phyloP scores from a whole-genome alignment of 2,329 filamentous ascomycete genomes.

The Aspergillus chevalieri region DNA sequence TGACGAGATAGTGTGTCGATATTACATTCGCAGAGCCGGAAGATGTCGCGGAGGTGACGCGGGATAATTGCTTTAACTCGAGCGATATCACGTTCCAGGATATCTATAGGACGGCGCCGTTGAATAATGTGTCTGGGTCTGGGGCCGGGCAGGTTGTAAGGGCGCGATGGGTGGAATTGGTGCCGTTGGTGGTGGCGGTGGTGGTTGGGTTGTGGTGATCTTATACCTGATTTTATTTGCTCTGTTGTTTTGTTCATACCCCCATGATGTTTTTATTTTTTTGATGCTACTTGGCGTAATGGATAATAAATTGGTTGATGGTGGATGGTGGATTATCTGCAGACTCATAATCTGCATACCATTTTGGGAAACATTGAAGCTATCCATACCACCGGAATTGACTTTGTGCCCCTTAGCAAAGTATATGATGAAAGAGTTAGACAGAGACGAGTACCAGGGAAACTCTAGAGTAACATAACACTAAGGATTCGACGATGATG shows the following conservation, averaged over 20 bases:
- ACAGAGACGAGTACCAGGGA: background rate
- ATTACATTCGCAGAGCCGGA: slow-evolving; percentile 80
- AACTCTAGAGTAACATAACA: background rate
- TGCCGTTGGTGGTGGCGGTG: slow-evolving; percentile 22
- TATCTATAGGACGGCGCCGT: slow-evolving; percentile 52
- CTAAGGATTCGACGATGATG: too few relatives aligned
- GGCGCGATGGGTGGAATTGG: slow-evolving; percentile 11
- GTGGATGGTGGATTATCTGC: background rate
- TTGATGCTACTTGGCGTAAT: background rate
- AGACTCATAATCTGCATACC: background rate
- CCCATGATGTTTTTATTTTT: background rate
- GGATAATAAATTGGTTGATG: background rate
- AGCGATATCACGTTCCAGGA: slow-evolving; percentile 68
- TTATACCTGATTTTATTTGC: background rate
- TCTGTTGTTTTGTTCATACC: background rate
- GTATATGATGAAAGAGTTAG: too few relatives aligned
- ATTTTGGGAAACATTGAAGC: background rate
- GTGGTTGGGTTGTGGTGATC: background rate
- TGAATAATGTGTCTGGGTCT: slow-evolving; percentile 19
- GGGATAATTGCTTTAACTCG: slow-evolving; percentile 83
- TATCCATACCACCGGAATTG: background rate
- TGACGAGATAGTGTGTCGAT: slow-evolving; percentile 68
- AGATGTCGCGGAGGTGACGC: slow-evolving; percentile 69
- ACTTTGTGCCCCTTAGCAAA: too few relatives aligned
- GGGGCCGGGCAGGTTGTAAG: slow-evolving; percentile 11